Base-by-base conservation (phyloP, 163 green algal species). In the Prototheca cutis region DNA sequence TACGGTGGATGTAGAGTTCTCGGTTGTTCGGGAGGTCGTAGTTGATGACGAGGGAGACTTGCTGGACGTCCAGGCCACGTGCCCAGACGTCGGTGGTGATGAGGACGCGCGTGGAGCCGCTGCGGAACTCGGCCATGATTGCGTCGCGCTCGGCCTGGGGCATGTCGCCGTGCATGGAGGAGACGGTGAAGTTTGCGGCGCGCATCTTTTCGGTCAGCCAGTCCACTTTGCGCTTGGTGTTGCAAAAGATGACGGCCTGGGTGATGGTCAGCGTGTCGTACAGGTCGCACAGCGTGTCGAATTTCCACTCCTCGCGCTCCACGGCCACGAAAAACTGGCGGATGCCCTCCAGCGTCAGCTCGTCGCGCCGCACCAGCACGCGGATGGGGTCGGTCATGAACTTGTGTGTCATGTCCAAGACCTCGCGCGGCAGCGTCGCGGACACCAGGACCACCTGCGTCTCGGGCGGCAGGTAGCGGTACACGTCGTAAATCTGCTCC, bases 401-500 rank as follows among this genome's bases (percentile, higher is more conserved):
- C 81, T 98, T 97, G 69, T 83, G 78, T 7, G 93, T 97, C 84
- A 99, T 96, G 72, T 96, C 84, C 51, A 98, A 72, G 59, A 98
- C 85, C 71, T 97, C 90, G 40, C 86, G 74, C 4, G 92, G 93
- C 67, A 99, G 77, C 39, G 93, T 99, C n/a, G 93, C 93, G 21
- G 73, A 90, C 58, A 99, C 87, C 39, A 98, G 69, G 52, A 97
- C 85, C 51, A 99, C 90, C 62, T 85, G 78, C 21, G 80, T 89
- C 69, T 89, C 83, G 28, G 84, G 83, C 2, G 84, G 84, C 34
- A 90, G 69, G 63, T 83, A 80, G 29, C 91, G 70, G 77, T 98
- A 99, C 34, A 98, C 88, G 72, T 99, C 91, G 65, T 98, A 99
- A 66, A 99, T 98, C 78, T 99, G 93, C 75, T 99, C 93, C 73